These are phyloP conservation scores for Trametes coccinea DNA, from an alignment of 768 basidiomycete species.

Conservation along the genomic window DNA sequence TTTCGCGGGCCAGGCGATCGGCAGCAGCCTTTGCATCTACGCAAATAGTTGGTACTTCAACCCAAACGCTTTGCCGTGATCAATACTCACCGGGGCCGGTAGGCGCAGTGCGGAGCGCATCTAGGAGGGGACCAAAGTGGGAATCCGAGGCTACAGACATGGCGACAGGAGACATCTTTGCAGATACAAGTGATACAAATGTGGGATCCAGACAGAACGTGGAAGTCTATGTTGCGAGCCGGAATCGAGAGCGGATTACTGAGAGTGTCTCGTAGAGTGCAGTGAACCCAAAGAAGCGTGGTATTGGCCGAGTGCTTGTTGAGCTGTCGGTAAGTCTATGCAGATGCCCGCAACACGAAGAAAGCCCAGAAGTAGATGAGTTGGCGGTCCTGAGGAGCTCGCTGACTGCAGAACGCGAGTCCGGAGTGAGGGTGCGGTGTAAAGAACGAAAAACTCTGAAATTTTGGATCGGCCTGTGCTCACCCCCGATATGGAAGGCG, in stretches of 20 bases:
- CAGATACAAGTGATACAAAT: constrained; percentile 30
- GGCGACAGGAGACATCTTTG: constrained; percentile 55
- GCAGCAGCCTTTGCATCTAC: constrained; percentile 80
- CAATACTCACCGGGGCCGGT: constrained; percentile 38
- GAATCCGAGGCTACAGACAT: constrained; percentile 45
- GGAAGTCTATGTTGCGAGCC: constrained; percentile 18
- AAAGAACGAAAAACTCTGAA: constrained; percentile 13
- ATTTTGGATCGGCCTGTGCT: constrained; percentile 17
- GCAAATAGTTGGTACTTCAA: background rate
- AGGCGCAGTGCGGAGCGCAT: constrained; percentile 39
- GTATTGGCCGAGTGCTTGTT: background rate
- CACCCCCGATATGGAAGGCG: constrained; percentile 12
- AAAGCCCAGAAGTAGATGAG: background rate
- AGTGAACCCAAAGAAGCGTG: constrained; percentile 11
- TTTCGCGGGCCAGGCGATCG: constrained; percentile 74
- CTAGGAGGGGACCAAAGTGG: constrained; percentile 48
- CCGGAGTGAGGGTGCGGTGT: background rate
- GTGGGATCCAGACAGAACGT: constrained; percentile 16
- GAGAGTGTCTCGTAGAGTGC: constrained; percentile 24
- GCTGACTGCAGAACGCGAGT: constrained; percentile 5
- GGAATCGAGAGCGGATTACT: constrained; percentile 27
- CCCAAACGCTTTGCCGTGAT: background rate
- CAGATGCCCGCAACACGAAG: background rate
- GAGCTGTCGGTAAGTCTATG: background rate
- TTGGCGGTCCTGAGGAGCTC: constrained; percentile 4